Evolutionary conservation across 495 filamentous ascomycete species (phyloP).

Genomic region (Daldinia vernicosa): DNA sequence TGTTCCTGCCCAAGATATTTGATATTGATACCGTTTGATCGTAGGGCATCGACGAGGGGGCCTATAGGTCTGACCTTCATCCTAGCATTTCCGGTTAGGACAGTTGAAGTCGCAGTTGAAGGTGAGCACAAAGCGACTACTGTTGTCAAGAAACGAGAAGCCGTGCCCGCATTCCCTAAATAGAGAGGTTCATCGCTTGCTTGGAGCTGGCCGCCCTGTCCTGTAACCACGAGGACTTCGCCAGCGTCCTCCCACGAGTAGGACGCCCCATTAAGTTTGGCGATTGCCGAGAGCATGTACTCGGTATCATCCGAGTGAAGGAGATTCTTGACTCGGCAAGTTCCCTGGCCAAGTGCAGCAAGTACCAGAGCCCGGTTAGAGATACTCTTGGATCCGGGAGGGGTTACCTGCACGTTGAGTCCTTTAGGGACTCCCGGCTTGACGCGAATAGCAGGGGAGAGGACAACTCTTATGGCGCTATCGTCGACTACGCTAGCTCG

Average conservation of each 20-base stretch:
- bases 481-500: conserved; percentile 90
- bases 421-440: conserved; percentile 70
- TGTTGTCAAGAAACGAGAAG: conserved; percentile 92
- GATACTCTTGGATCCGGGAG: conserved; percentile 97
- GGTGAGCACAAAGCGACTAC: conserved; percentile 85
- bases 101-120: conserved; percentile 67
- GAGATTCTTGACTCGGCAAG: conserved; percentile 87
- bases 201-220: conserved; percentile 84
- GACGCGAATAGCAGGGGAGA: conserved; percentile 82
- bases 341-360: conserved; percentile 87
- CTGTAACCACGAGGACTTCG: conserved; percentile 86
- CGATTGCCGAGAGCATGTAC: conserved; percentile 91
- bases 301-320: conserved; percentile 97
- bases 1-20: conserved; percentile 82
- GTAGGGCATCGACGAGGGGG: conserved; percentile 90
- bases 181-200: conserved; percentile 83
- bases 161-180: conserved; percentile 95
- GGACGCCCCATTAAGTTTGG: conserved; percentile 83
- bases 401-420: conserved; percentile 77
- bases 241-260: conserved; percentile 96
- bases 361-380: conserved; percentile 94
- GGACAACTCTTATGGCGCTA: conserved; percentile 80
- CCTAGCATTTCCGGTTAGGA: conserved; percentile 91
- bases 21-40: conserved; percentile 81
- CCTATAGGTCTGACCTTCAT: conserved; percentile 98